Evolutionary conservation across 805 yeast species (phyloP).

Genomic region (Myxozyma geophila): DNA sequence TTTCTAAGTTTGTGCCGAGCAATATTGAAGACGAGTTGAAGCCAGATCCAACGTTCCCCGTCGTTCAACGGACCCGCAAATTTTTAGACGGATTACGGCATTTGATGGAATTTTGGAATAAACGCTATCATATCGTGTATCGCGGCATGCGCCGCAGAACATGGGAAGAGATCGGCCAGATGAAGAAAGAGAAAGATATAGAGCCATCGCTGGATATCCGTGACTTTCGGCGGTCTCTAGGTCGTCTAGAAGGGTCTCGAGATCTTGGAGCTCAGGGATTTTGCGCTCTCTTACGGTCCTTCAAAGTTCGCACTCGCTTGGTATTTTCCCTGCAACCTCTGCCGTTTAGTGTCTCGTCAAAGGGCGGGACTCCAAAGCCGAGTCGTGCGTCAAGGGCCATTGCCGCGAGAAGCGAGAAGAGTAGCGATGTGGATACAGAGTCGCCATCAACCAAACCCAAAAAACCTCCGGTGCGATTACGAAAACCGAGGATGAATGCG

Average conservation of each 20-base stretch:
- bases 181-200: conserved; percentile 29
- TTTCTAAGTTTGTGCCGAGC: conserved; percentile 56
- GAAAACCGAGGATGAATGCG: conserved; percentile 30
- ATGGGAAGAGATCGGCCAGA: conserved; percentile 54
- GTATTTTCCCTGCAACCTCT: conserved; percentile 89
- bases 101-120: conserved; percentile 65
- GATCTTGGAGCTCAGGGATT: conserved; percentile 89
- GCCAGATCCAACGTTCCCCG: conserved; percentile 48
- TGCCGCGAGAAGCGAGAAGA: not conserved
- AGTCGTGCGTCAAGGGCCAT: conserved; percentile 16
- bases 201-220: conserved; percentile 28
- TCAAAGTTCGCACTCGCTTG: conserved; percentile 72
- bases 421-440: conserved; percentile 9
- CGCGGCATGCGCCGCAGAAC: conserved; percentile 49
- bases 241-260: conserved; percentile 59
- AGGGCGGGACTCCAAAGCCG: conserved; percentile 1
- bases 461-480: conserved; percentile 26
- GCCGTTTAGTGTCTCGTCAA: conserved; percentile 60
- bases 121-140: conserved; percentile 55
- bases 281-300: conserved; percentile 71
- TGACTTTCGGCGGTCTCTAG: conserved; percentile 23
- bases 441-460: not conserved
- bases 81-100: conserved; percentile 78
- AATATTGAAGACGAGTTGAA: conserved; percentile 56
- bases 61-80: conserved; percentile 58